Conservation (phyloP, 106 monocot species). For the Dendrobium nobile region DNA sequence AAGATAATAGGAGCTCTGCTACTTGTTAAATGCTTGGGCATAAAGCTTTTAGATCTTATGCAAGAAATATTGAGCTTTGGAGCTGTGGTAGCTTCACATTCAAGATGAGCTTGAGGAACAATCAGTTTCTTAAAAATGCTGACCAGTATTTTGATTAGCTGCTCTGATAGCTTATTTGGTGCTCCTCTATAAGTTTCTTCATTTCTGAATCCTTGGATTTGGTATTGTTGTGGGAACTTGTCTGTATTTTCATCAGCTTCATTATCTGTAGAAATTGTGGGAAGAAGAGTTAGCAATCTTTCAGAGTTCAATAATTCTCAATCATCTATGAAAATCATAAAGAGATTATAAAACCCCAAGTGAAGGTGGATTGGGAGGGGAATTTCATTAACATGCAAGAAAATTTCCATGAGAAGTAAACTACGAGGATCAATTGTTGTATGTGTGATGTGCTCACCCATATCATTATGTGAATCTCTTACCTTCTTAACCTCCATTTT, state of each 20-base stretch:
- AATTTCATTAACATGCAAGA: no score
- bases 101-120: constrained; percentile 11
- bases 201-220: neutral
- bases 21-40: constrained; percentile 7
- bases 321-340: no score
- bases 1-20: no score
- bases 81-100: constrained; percentile 14
- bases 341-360: no score
- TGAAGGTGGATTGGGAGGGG: no score
- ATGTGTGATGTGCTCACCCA: no score
- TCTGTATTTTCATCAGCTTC: constrained; percentile 26
- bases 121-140: constrained; percentile 64
- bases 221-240: constrained; percentile 11
- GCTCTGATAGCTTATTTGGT: constrained; percentile 77
- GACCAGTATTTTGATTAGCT: constrained; percentile 46
- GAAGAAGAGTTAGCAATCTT: no score
- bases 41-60: constrained; percentile 52
- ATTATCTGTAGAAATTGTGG: constrained; percentile 24
- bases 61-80: constrained; percentile 57
- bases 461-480: no score
- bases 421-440: no score
- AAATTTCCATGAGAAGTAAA: no score
- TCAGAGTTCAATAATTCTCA: no score
- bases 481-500: no score
- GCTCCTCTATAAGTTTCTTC: constrained; percentile 17